These are phyloP conservation scores for Capronia coronata DNA, from an alignment of 2,329 filamentous ascomycete genomes.

Conservation along the genomic window DNA sequence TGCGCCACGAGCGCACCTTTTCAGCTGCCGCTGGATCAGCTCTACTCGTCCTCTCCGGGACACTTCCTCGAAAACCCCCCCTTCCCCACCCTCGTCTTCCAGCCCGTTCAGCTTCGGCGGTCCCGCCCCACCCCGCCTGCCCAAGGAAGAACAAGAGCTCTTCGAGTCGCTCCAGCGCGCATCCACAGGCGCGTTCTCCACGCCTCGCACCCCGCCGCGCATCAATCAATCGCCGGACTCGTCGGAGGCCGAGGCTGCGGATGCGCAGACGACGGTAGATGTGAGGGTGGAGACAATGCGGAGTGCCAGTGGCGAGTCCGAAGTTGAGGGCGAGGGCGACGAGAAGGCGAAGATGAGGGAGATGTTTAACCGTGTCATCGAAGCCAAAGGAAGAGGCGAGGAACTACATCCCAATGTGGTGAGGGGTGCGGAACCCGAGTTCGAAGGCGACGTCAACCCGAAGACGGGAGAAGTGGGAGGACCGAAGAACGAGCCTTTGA, in stretches of 20 bases:
- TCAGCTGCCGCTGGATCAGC: constrained; percentile 3
- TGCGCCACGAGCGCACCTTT: constrained; percentile 11
- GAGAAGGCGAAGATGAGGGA: too few relatives aligned
- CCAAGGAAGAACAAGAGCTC: constrained; percentile 79
- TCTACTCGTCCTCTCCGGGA: neutral
- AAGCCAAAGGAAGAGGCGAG: constrained; percentile 54
- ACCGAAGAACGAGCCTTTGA: constrained; percentile 90
- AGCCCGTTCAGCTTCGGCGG: constrained; percentile 18
- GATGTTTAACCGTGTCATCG: constrained; percentile 39
- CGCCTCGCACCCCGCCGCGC: constrained; percentile 42
- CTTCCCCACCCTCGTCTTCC: neutral
- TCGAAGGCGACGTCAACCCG: constrained; percentile 85
- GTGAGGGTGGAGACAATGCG: constrained; percentile 22
- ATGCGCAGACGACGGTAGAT: constrained; percentile 24
- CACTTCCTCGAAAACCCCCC: neutral
- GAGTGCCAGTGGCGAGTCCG: neutral
- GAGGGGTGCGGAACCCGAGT: constrained; percentile 78
- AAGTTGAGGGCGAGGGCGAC: neutral
- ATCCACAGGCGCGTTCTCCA: constrained; percentile 72
- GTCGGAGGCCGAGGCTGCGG: constrained; percentile 24
- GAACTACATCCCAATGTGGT: constrained; percentile 65
- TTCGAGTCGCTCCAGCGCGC: constrained; percentile 78
- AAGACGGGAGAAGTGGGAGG: constrained; percentile 93
- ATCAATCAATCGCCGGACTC: constrained; percentile 47
- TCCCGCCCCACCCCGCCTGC: constrained; percentile 77